Base-by-base conservation (phyloP, 1,284 basidiomycete species). In the Ceratobasidium sp. region DNA sequence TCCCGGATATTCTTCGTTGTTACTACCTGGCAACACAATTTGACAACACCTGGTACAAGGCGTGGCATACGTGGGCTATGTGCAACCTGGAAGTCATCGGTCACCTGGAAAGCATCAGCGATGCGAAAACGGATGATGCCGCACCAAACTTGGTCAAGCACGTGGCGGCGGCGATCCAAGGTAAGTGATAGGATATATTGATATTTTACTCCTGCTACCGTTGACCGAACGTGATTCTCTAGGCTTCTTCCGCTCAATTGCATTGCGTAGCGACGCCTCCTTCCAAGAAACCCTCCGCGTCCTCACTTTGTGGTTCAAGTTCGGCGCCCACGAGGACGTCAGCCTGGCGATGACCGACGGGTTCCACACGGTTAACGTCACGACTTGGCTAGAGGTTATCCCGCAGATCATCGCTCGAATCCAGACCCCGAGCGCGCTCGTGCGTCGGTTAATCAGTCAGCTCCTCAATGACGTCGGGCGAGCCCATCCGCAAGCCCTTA, bases 361-460 rank as follows among this genome's bases (percentile, higher is more conserved):
- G 0, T 95, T 98, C 81, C 87, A 88, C 1, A 90, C 88, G 36
- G 94, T 99, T 63, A 94, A 94, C 78, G 90, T 99, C 62, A 96
- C 99, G 78, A 98, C 96, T 0, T 99, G 97, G 97, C 85, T 99
- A 44, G 96, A 98, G 78, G 97, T 99, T 74, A 95, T 99, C 74
- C 97, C 97, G 48, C 96, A 96, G 85, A 97, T 99, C 77, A 99
- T 99, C 78, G 97, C 97, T 48, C 91, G 97, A 48, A 98, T 99
- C 77, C 96, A 98, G 82, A 97, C 95, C 0, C 96, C 96, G 0
- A 93, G 92, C 76, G 83, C 83, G 38, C 92, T 93, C 72, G 95
- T 99, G 74, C 88, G 95, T 53, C 86, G 90, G 74, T 92, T 96
- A 74, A 98, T 99, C 79, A 92, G 95, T 77, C 89, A 90, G 76